A percentile compares a stretch with the other conserved stretches of the same genome.
These are phyloP conservation scores for Volvariella surrecta DNA, from an alignment of 1,284 basidiomycete species.

Conservation along the genomic window DNA sequence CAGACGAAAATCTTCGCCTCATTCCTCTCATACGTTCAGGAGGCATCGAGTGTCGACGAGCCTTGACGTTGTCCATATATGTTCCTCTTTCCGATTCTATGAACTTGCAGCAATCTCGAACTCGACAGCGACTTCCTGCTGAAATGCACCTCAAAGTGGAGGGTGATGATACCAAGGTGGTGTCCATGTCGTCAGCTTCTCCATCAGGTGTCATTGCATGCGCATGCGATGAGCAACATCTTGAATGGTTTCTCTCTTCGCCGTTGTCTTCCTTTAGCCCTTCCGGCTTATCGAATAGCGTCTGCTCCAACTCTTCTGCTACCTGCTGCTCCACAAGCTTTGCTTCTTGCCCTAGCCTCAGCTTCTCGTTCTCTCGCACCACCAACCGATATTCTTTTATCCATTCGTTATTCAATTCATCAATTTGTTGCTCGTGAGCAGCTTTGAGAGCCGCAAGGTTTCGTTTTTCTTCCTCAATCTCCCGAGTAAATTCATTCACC, in stretches of 20 bases:
- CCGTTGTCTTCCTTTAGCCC: slow-evolving; percentile 8
- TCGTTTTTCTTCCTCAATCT: slow-evolving; percentile 25
- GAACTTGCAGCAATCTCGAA: too few relatives aligned
- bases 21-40: too few relatives aligned
- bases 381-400: slow-evolving; percentile 25
- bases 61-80: too few relatives aligned
- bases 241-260: slow-evolving; percentile 10
- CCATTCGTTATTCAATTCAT: slow-evolving; percentile 30
- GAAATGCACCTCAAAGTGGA: too few relatives aligned
- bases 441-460: slow-evolving; percentile 18
- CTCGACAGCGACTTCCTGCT: too few relatives aligned
- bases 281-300: slow-evolving; percentile 19
- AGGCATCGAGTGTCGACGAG: too few relatives aligned
- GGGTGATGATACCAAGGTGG: too few relatives aligned
- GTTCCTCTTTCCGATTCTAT: too few relatives aligned
- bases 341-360: slow-evolving; percentile 25
- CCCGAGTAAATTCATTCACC: slow-evolving; percentile 28
- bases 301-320: slow-evolving; percentile 28
- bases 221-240: too few relatives aligned
- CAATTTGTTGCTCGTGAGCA: slow-evolving; percentile 26
- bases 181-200: too few relatives aligned
- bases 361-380: slow-evolving; percentile 22
- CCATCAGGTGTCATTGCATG: too few relatives aligned
- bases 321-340: slow-evolving; percentile 28
- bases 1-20: too few relatives aligned